Base-by-base conservation (phyloP, 345 rosid species). In the Atalantia buxifolia region DNA sequence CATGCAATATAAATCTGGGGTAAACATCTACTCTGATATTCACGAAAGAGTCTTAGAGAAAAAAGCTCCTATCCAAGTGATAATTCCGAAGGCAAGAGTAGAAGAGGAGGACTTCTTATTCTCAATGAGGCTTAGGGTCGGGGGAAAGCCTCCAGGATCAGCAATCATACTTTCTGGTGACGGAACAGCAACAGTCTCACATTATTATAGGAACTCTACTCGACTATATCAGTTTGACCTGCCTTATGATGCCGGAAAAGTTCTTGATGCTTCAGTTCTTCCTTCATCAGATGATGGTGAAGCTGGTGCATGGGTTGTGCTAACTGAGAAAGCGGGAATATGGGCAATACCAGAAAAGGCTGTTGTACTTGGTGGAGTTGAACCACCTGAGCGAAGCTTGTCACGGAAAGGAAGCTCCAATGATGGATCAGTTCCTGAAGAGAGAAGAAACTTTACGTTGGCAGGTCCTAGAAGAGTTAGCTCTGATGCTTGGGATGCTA, bases 331-430 rank as follows among this genome's bases (percentile, higher is more conserved):
- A 86, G 97, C 98, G 9, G 98, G 99, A 83, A 88, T 95, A 77
- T 95, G 99, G 99, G 97, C 95, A 72, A 95, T 95, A 86, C 97
- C 99, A 57, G 97, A 93, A 84, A 92, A 91, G 80, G 93, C 95
- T 75, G 84, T 95, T 64, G 81, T 88, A 68, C 88, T 91, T 74
- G 98, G 99, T 78, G 99, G 97, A 78, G 96, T 95, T 73, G 96
- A 92, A 82, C 98, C 98, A 40, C 98, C 99, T 62, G 96, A 92
- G 88, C 88, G 94, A 81, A 90, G 97, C 83, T 84, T 95, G 84
- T 92, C 98, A 3, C 96, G 91, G 25, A 95, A 89, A 84, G 97
- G 93, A 65, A 92, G 96, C 90, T 91, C 95, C 81, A 92, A 90
- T 28, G 98, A 89, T 83, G 81, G 90, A 85, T 89, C 95, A 83